A percentile compares a stretch with the other conserved stretches of the same genome.
Evolutionary conservation across 2,329 filamentous ascomycete genomes (phyloP).

Genomic region (Fonsecaea nubica): DNA sequence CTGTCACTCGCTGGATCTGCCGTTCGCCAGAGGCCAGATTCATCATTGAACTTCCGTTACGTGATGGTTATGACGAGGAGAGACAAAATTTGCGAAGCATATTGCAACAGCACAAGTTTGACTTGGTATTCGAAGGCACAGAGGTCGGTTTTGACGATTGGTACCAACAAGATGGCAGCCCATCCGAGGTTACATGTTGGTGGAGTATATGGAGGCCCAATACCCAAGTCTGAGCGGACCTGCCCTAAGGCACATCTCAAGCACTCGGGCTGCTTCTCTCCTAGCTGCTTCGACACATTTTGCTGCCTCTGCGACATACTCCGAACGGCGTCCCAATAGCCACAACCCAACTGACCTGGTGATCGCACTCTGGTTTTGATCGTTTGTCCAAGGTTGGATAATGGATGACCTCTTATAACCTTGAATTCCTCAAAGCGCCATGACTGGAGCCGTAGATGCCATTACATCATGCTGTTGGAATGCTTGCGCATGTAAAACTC

Average conservation of each 20-base stretch:
- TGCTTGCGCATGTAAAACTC: background rate
- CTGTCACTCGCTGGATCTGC: constrained; percentile 72
- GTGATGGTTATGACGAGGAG: constrained; percentile 71
- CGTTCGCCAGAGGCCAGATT: constrained; percentile 65
- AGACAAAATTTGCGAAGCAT: constrained; percentile 66
- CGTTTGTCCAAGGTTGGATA: background rate
- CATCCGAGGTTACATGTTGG: constrained; percentile 54
- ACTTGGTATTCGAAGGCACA: constrained; percentile 59
- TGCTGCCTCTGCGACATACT: background rate
- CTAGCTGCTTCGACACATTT: background rate
- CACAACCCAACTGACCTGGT: background rate
- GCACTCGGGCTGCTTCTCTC: background rate
- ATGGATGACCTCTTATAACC: background rate
- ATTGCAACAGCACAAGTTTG: constrained; percentile 62
- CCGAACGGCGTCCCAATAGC: background rate
- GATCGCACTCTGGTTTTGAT: background rate
- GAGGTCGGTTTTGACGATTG: constrained; percentile 57
- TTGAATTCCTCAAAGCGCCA: background rate
- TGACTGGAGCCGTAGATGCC: background rate
- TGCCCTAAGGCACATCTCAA: background rate
- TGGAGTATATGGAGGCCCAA: constrained; percentile 52
- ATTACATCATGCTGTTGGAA: background rate
- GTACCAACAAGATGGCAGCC: constrained; percentile 51
- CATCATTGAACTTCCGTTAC: constrained; percentile 79
- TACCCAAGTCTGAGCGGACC: background rate